These are phyloP conservation scores for Penicillium bialowiezense DNA, from an alignment of 495 filamentous ascomycete species.

Conservation along the genomic window DNA sequence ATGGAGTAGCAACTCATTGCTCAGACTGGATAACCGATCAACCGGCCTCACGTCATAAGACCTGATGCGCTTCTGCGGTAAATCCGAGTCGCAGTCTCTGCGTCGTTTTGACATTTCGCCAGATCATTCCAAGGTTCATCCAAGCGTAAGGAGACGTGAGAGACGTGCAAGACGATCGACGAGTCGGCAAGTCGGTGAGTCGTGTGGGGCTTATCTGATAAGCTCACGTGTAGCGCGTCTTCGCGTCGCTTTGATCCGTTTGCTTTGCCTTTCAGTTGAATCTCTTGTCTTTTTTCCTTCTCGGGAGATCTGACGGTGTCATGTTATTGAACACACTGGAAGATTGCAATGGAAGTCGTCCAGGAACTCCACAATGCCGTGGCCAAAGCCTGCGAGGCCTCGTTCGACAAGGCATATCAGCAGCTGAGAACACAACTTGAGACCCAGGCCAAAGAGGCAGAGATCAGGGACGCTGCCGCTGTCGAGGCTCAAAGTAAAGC, in stretches of 20 bases:
- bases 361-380: constrained; percentile 34
- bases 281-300: too few species aligned
- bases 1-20: constrained; percentile 83
- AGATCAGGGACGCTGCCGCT: constrained; percentile 19
- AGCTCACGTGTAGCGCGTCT: constrained; percentile 10
- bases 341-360: constrained; percentile 35
- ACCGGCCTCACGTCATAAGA: constrained; percentile 14
- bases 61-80: constrained; percentile 32
- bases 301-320: too few species aligned
- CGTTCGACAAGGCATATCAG: constrained; percentile 32
- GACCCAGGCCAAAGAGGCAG: constrained; percentile 17
- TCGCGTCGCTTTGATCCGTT: too few species aligned
- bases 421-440: constrained; percentile 28
- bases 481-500: constrained; percentile 21
- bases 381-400: constrained; percentile 25
- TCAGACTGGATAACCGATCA: constrained; percentile 61
- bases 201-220: constrained; percentile 26
- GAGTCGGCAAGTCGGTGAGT: neutral
- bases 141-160: too few species aligned
- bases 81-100: constrained; percentile 17
- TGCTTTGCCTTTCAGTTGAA: too few species aligned
- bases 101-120: constrained; percentile 46
- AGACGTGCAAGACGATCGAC: neutral
- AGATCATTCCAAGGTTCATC: too few species aligned
- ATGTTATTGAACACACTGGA: neutral